A percentile compares a stretch with the other conserved stretches of the same genome.
Conservation (phyloP, 495 filamentous ascomycete species). For the Penicillium silybi region DNA sequence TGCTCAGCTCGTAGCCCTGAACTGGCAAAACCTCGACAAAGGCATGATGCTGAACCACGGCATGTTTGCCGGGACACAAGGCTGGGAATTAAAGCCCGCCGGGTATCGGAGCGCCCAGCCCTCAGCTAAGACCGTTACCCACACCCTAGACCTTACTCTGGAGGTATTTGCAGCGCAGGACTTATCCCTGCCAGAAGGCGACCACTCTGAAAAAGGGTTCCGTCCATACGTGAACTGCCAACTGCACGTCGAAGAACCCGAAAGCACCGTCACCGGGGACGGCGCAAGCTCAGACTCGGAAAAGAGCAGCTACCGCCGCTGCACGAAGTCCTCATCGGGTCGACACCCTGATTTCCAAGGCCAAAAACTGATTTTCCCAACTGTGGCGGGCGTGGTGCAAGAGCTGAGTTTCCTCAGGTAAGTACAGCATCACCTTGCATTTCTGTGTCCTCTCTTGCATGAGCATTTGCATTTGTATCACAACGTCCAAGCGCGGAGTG, state of each 20-base stretch:
- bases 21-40: slow-evolving; percentile 89
- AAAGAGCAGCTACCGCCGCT: slow-evolving; percentile 65
- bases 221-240: slow-evolving; percentile 78
- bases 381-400: slow-evolving; percentile 63
- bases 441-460: not conserved
- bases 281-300: slow-evolving; percentile 41
- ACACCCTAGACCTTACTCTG: slow-evolving; percentile 43
- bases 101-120: slow-evolving; percentile 51
- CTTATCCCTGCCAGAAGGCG: slow-evolving; percentile 44
- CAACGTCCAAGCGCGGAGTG: not conserved
- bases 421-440: slow-evolving; percentile 18
- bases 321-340: slow-evolving; percentile 58
- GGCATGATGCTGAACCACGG: slow-evolving; percentile 95
- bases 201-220: slow-evolving; percentile 57
- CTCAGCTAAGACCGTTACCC: slow-evolving; percentile 18
- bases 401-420: slow-evolving; percentile 78
- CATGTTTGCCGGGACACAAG: slow-evolving; percentile 78
- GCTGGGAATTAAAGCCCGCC: slow-evolving; percentile 81
- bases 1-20: slow-evolving; percentile 87
- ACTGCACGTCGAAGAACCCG: slow-evolving; percentile 67
- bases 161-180: slow-evolving; percentile 52
- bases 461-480: not conserved
- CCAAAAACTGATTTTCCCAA: slow-evolving; percentile 59
- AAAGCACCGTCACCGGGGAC: slow-evolving; percentile 18
- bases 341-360: slow-evolving; percentile 66